Evolutionary conservation across 2,329 filamentous ascomycete genomes (phyloP).

Genomic region (Gaeumannomyces sp.): DNA sequence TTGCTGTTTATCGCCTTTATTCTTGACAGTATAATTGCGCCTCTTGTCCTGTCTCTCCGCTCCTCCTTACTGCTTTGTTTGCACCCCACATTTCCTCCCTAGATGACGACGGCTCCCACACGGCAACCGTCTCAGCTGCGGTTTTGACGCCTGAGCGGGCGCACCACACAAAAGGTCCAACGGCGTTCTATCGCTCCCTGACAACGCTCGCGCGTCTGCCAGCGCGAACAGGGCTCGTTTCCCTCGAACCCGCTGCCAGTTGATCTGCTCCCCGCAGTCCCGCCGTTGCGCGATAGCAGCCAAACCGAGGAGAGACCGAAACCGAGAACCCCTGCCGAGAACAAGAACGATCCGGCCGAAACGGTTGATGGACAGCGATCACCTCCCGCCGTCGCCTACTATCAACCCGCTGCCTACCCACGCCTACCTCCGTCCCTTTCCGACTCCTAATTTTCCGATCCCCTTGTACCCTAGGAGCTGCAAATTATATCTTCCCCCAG

Average conservation of each 20-base stretch:
- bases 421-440: too few species aligned
- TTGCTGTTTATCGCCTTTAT: neutral
- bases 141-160: neutral
- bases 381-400: too few species aligned
- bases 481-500: neutral
- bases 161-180: neutral
- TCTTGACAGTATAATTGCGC: neutral
- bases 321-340: neutral
- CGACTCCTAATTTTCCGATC: neutral
- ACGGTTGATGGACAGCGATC: neutral
- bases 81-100: conserved; percentile 5
- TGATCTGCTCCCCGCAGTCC: too few species aligned
- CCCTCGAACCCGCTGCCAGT: neutral
- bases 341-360: neutral
- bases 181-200: neutral
- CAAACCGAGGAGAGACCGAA: neutral
- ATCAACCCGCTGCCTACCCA: too few species aligned
- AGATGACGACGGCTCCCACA: conserved; percentile 6
- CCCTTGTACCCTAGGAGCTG: neutral
- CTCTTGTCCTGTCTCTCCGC: neutral
- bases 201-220: neutral
- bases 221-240: neutral
- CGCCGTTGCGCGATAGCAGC: too few species aligned
- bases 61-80: neutral
- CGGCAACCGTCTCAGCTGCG: conserved; percentile 9